Base-by-base conservation (phyloP, 208 protist species). In the Crithidia expoeki region DNA sequence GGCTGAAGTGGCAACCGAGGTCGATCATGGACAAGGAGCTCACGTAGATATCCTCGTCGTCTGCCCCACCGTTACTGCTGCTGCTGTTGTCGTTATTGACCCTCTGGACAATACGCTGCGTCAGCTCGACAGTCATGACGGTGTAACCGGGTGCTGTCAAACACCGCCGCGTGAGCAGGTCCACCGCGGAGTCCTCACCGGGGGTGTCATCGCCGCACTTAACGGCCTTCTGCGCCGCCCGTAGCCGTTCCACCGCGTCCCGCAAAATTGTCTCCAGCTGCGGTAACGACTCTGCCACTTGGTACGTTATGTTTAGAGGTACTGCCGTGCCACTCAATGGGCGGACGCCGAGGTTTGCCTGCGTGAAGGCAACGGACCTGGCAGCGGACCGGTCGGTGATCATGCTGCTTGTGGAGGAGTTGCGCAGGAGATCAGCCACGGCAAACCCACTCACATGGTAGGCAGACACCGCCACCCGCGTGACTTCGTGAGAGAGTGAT, bases 361-460 rank as follows among this genome's bases (percentile, higher is more conserved):
- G 53, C 12, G 33, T 38, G 44, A 75, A 75, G 27, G 27, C 25
- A 25, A 75, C 61, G 5, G 50, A 5, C 32, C 44, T 33, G 36
- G 40, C 25, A 10, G 42, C 53, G 0, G 60, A 17, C 4, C 2
- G 10, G 44, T 46, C 53, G 42, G 51, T 68, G 50, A 28, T 47
- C 2, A 53, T 27, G 52, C 51, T 38, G 34, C 69, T 68, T 5
- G 70, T 64, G 4, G 28, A 10, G 1, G 61, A 64, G 44, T 12
- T 50, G 61, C 71, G 63, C 23, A 80, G 51, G 2, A 80, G 57
- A 25, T 74, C 75, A 1, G 60, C 68, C 3, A 80, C 62, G 6
- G 40, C 50, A 6, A 40, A 49, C 23, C 55, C 68, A 36, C 75
- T 69, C 3, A 66, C 28, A 63, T 75, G 68, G 58, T 72, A 80